Evolutionary conservation across 371 early-diverging fungal species (phyloP).

Genomic region (Capniomyces stellatus): DNA sequence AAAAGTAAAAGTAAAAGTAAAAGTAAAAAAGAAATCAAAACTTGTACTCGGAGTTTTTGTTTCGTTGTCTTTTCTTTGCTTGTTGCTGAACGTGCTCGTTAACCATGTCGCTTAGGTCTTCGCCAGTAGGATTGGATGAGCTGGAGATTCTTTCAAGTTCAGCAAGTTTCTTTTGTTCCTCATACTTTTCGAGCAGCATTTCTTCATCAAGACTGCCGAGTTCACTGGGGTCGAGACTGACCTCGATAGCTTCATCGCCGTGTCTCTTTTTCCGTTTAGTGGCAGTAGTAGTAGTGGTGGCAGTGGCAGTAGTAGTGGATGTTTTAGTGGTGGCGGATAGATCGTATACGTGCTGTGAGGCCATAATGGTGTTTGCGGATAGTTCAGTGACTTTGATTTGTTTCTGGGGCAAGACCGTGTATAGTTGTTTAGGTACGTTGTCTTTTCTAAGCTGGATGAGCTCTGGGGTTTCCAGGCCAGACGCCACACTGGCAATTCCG

Average conservation of each 20-base stretch:
- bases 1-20: too few relatives aligned
- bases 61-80: conserved; percentile 42
- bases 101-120: conserved; percentile 72
- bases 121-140: conserved; percentile 8
- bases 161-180: conserved; percentile 29
- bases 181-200: conserved; percentile 49
- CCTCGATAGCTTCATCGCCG: conserved; percentile 38
- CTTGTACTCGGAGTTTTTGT: conserved; percentile 5
- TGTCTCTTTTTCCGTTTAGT: conserved; percentile 18
- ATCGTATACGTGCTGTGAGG: conserved; percentile 81
- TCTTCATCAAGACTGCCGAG: conserved; percentile 52
- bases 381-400: conserved; percentile 46
- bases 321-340: conserved; percentile 26
- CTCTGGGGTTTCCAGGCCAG: conserved; percentile 84
- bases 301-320: conserved; percentile 5
- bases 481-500: conserved; percentile 53
- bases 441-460: conserved; percentile 80
- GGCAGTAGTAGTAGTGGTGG: background rate
- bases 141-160: background rate
- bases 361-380: conserved; percentile 68
- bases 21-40: background rate
- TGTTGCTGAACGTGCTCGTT: conserved; percentile 61
- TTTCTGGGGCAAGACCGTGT: conserved; percentile 72
- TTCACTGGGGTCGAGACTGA: conserved; percentile 57
- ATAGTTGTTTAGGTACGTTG: conserved; percentile 58